Evolutionary conservation across 1,284 basidiomycete genomes (phyloP).

Genomic region (Microbotryum intermedium): DNA sequence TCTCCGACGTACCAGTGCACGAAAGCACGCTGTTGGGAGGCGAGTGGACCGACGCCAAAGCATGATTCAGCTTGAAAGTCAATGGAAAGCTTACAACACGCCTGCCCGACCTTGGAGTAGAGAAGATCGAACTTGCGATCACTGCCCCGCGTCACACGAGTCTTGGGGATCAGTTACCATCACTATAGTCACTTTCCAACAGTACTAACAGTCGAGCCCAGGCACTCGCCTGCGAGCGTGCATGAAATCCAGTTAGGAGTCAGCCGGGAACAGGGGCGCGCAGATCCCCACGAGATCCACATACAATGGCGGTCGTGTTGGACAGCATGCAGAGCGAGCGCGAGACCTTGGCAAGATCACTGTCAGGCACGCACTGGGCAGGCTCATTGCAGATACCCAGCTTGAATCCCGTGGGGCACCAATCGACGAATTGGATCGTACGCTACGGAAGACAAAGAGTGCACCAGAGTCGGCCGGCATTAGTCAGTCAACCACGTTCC

Average conservation of each 20-base stretch:
- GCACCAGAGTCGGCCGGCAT: constrained; percentile 22
- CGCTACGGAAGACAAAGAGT: constrained; percentile 49
- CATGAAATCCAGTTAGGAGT: too few species aligned
- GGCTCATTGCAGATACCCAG: constrained; percentile 97
- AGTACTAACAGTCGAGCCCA: too few species aligned
- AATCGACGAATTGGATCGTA: constrained; percentile 90
- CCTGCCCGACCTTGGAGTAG: constrained; percentile 37
- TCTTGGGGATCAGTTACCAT: too few species aligned
- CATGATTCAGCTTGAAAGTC: too few species aligned
- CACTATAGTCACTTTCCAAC: too few species aligned
- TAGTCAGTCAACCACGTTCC: too few species aligned
- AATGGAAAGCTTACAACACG: neutral
- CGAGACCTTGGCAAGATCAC: constrained; percentile 87
- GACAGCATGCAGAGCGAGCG: constrained; percentile 97
- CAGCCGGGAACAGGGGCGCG: too few species aligned
- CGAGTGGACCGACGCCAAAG: too few species aligned
- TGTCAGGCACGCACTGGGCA: constrained; percentile 78
- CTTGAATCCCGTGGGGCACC: constrained; percentile 98
- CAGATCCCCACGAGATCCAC: too few species aligned
- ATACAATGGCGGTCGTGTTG: constrained; percentile 63
- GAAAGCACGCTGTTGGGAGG: constrained; percentile 21
- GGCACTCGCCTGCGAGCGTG: too few species aligned
- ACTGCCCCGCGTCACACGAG: too few species aligned
- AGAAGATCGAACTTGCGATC: constrained; percentile 99
- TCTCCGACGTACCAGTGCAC: constrained; percentile 37